Percentiles rank a stretch among this genome's conserved stretches.
Evolutionary conservation across 2,329 filamentous ascomycete species (phyloP).

Genomic region (Talaromyces amestolkiae): DNA sequence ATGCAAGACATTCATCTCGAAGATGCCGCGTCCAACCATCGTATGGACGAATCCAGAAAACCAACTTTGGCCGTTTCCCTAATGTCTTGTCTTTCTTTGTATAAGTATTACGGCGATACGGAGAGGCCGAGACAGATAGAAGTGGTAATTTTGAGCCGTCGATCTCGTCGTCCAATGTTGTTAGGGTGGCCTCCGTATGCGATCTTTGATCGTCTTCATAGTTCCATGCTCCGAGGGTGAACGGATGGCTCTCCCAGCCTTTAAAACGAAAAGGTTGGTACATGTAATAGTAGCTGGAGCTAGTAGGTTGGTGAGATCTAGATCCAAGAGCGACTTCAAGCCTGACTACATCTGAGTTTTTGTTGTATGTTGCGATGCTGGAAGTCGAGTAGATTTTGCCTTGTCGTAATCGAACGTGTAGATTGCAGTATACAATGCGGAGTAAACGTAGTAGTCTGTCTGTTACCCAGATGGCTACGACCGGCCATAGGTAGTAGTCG

Average conservation of each 20-base stretch:
- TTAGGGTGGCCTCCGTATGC: not conserved
- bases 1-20: not conserved
- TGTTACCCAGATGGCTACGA: conserved; percentile 48
- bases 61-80: not conserved
- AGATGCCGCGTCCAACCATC: not conserved
- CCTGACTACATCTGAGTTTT: conserved; percentile 46
- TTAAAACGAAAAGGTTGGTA: conserved; percentile 11
- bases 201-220: not conserved
- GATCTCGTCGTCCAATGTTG: not conserved
- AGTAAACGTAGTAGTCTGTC: conserved; percentile 48
- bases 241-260: not conserved
- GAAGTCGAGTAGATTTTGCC: conserved; percentile 30
- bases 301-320: conserved; percentile 7
- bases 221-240: not conserved
- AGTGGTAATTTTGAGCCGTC: not conserved
- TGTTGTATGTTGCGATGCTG: conserved; percentile 45
- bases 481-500: conserved; percentile 52
- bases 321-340: conserved; percentile 45
- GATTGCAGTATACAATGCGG: conserved; percentile 46
- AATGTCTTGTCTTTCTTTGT: not conserved
- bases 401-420: conserved; percentile 30
- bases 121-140: not conserved
- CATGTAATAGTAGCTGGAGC: conserved; percentile 13
- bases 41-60: not conserved
- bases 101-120: not conserved